Evolutionary conservation across 148 eudicot species (phyloP), one percentile per base, ranked within the genome.

Genomic region (Amaranthus hypochondriacus): DNA sequence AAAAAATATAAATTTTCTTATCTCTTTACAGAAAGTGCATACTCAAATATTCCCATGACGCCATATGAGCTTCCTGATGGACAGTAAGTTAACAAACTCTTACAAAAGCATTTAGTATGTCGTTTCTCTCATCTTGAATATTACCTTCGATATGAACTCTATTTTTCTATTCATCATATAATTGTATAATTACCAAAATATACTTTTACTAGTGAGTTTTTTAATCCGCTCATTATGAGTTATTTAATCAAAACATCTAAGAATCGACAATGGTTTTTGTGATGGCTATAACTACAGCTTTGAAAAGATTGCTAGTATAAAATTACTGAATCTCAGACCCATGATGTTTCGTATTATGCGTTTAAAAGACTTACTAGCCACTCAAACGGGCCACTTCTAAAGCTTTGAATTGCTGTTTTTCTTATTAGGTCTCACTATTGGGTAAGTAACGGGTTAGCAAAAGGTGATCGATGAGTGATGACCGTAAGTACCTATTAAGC

Each of bases 51-150:
- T 75, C 98, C 97, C 71, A 95, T 90, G 98, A 92, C 97, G 52
- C 71, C 99, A 66, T 92, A 92, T 81, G 96, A 90, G 80, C 98
- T 95, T 81, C 98, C 98, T 79, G 97, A 95, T 82, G 99, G 99
- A 58, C 97, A 95, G 99, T 95, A 86, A 95, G 96, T 85, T 72
- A 78, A 55, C 61, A 51, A 75, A 67, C 68, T 50, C 21, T 61
- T 64, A 63, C 39, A 15, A 49, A 42, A 50, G 54, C 51, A 70
- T 66, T 7, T 42, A 54, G 47, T 59, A 69, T 71, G 39, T 72
- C 44, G 28, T 63, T 62, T 39, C 18, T 48, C 47, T 68, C 15
- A 47, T 28, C 51, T 69, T 56, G 28, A 15, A 62, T 39, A 77
- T 62, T 69, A 61, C 9, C 6, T 7, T 46, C 4, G 53, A 12